Evolutionary conservation across 176 grass and related monocot species (phyloP).

Genomic region (Eremochloa ophiuroides): DNA sequence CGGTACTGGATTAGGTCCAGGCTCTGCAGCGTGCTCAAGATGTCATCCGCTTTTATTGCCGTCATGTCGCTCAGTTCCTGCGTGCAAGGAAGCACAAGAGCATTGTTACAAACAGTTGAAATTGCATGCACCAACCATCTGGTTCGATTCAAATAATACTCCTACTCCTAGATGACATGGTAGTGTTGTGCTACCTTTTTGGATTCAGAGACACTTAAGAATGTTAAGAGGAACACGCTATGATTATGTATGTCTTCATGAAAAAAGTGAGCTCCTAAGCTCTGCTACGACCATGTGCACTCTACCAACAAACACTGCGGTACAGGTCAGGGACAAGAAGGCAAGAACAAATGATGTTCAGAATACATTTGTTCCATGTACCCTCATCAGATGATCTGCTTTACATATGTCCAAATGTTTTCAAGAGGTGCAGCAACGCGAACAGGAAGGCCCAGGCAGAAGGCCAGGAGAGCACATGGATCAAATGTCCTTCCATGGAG

Average conservation of each 20-base stretch:
- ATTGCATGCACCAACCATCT: neutral
- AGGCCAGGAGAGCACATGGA: constrained; percentile 30
- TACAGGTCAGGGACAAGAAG: constrained; percentile 6
- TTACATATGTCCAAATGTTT: constrained; percentile 30
- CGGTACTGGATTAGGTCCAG: constrained; percentile 91
- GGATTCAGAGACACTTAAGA: neutral
- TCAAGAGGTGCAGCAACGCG: neutral
- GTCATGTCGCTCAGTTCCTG: constrained; percentile 99
- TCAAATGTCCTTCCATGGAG: constrained; percentile 22
- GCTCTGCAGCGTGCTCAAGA: constrained; percentile 81
- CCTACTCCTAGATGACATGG: neutral
- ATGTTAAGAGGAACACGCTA: neutral
- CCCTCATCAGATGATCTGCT: constrained; percentile 5
- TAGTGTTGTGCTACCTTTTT: neutral
- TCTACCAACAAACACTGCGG: neutral
- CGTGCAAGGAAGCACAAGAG: constrained; percentile 2
- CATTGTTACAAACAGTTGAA: neutral
- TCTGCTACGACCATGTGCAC: constrained; percentile 6
- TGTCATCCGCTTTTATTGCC: constrained; percentile 88
- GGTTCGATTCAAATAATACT: no score
- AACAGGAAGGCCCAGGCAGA: constrained; percentile 20
- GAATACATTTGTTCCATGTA: constrained; percentile 28
- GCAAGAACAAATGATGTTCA: constrained; percentile 27
- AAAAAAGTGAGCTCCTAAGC: neutral
- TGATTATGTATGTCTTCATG: neutral